Evolutionary conservation across 2,329 filamentous ascomycete genomes (phyloP).

Genomic region (Metarhizium brunneum): DNA sequence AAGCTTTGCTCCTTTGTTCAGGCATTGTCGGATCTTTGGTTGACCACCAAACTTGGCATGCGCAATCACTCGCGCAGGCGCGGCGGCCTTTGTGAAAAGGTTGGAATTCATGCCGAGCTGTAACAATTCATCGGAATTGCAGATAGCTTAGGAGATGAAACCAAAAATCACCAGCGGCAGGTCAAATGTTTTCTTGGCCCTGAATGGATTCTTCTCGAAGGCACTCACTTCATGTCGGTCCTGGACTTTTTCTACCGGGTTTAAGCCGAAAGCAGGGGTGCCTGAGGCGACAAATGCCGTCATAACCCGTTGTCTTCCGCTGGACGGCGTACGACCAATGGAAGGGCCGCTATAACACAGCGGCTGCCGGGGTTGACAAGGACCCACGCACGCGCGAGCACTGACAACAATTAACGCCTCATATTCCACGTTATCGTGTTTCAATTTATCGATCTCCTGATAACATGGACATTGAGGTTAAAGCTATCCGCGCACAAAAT

Average conservation of each 20-base stretch:
- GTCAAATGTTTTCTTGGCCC: neutral
- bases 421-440: too few species aligned
- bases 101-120: slow-evolving; percentile 36
- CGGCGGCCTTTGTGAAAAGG: slow-evolving; percentile 35
- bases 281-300: slow-evolving; percentile 21
- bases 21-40: slow-evolving; percentile 28
- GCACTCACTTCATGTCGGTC: neutral
- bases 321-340: neutral
- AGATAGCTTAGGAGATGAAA: neutral
- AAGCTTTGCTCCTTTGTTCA: slow-evolving; percentile 27
- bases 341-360: neutral
- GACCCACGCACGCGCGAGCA: too few species aligned
- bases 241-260: slow-evolving; percentile 14
- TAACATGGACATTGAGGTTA: too few species aligned
- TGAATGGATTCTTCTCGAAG: slow-evolving; percentile 9
- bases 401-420: too few species aligned
- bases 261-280: slow-evolving; percentile 15
- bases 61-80: slow-evolving; percentile 36
- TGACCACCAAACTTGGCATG: slow-evolving; percentile 30
- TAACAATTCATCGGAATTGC: slow-evolving; percentile 17
- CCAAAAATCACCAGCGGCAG: neutral
- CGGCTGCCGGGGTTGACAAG: too few species aligned
- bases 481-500: too few species aligned
- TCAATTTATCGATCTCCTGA: too few species aligned
- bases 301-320: slow-evolving; percentile 13